These are phyloP conservation scores for Globisporangium rhizosaccharum DNA, from an alignment of 352 stramenopile species.

Conservation along the genomic window DNA sequence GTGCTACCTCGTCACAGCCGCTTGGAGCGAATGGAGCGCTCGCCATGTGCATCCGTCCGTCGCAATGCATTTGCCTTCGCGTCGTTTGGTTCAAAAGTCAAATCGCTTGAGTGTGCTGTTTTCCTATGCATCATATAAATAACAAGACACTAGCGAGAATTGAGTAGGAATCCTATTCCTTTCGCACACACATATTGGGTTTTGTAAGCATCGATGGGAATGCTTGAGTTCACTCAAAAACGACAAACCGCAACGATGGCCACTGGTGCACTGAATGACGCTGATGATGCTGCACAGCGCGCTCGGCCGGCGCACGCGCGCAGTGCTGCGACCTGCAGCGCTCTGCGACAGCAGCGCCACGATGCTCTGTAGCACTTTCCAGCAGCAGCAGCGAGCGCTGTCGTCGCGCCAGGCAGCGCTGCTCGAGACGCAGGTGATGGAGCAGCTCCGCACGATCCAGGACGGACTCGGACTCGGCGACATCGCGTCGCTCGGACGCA, in stretches of 20 bases:
- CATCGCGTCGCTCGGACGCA: constrained; percentile 66
- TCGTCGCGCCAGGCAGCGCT: constrained; percentile 61
- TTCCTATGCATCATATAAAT: neutral
- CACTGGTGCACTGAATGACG: neutral
- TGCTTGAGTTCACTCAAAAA: no score
- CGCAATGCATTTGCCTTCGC: neutral
- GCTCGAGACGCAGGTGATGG: constrained; percentile 73
- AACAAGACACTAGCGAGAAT: no score
- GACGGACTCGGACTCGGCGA: constrained; percentile 71
- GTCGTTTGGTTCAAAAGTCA: neutral
- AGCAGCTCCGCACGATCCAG: constrained; percentile 57
- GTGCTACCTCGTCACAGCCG: neutral
- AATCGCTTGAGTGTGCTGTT: neutral
- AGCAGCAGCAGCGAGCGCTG: constrained; percentile 24
- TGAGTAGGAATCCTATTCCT: no score
- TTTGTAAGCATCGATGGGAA: no score
- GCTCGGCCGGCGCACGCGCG: constrained; percentile 16
- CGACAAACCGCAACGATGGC: no score
- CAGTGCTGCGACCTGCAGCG: neutral
- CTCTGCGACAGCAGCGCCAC: neutral
- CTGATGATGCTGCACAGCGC: constrained; percentile 12
- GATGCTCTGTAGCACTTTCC: neutral
- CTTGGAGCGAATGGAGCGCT: neutral
- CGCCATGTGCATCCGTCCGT: neutral
- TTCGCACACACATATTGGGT: no score